Evolutionary conservation across 2,329 filamentous ascomycete genomes (phyloP).

Genomic region (Fusarium virguliforme): DNA sequence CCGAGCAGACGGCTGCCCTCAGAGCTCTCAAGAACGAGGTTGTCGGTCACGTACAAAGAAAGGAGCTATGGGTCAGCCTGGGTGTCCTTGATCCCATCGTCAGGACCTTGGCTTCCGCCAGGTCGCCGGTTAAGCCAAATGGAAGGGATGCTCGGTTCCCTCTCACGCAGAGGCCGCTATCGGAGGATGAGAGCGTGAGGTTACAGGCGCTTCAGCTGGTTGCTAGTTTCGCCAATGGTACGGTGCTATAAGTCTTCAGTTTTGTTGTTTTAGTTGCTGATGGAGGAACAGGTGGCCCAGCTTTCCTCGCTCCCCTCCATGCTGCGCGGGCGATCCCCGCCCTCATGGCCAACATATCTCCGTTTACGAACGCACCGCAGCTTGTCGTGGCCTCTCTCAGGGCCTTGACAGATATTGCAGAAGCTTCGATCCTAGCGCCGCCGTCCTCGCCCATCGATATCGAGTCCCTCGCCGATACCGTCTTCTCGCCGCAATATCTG

Average conservation of each 20-base stretch:
- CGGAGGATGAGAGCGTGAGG: slow-evolving; percentile 77
- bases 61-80: slow-evolving; percentile 81
- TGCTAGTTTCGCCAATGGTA: slow-evolving; percentile 88
- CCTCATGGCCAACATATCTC: slow-evolving; percentile 80
- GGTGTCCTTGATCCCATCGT: slow-evolving; percentile 77
- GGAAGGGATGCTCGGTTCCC: slow-evolving; percentile 59
- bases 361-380: slow-evolving; percentile 73
- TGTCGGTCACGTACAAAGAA: slow-evolving; percentile 89
- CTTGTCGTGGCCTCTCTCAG: slow-evolving; percentile 82
- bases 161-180: slow-evolving; percentile 60
- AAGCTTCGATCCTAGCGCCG: slow-evolving; percentile 73
- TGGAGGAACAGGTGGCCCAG: slow-evolving; percentile 76
- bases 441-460: slow-evolving; percentile 65
- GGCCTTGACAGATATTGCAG: slow-evolving; percentile 79
- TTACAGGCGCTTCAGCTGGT: slow-evolving; percentile 89
- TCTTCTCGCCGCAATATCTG: slow-evolving; percentile 77
- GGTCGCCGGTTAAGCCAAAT: slow-evolving; percentile 55
- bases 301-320: slow-evolving; percentile 83
- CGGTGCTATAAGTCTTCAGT: slow-evolving; percentile 44
- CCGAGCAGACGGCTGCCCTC: slow-evolving; percentile 74
- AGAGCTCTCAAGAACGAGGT: slow-evolving; percentile 89
- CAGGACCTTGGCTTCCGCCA: slow-evolving; percentile 61
- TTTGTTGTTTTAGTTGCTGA: slow-evolving; percentile 35
- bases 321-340: slow-evolving; percentile 77
- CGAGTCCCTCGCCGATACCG: slow-evolving; percentile 70